Percentiles rank a stretch among this genome's conserved stretches.
These are phyloP conservation scores for Canavalia ensiformis DNA, from an alignment of 306 rosid genomes.

Conservation along the genomic window DNA sequence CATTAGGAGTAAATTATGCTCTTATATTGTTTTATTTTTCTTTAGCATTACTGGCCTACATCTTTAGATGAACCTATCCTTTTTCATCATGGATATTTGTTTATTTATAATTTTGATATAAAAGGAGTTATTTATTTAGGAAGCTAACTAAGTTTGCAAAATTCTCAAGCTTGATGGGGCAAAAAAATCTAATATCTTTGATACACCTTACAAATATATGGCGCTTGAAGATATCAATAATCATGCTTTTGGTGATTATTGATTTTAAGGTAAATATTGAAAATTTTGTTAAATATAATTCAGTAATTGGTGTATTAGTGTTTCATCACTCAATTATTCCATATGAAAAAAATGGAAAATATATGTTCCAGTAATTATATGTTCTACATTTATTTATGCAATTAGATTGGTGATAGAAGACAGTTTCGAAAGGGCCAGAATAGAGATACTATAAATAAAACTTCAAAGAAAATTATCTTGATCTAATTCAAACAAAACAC, in stretches of 20 bases:
- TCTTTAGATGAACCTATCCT: neutral
- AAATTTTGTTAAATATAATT: too few species aligned
- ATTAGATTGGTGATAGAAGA: too few species aligned
- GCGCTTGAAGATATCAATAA: conserved; percentile 53
- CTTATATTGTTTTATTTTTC: conserved; percentile 10
- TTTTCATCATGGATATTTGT: conserved; percentile 8
- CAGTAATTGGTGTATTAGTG: too few species aligned
- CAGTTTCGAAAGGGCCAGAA: too few species aligned
- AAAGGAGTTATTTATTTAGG: conserved; percentile 33
- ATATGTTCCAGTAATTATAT: too few species aligned
- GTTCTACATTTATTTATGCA: too few species aligned
- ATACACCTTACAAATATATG: conserved; percentile 40
- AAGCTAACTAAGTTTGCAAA: conserved; percentile 21
- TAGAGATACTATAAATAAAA: too few species aligned
- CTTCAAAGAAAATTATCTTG: too few species aligned
- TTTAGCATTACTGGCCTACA: neutral
- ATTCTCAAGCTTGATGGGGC: conserved; percentile 47
- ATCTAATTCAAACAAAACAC: too few species aligned
- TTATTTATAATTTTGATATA: conserved; percentile 31
- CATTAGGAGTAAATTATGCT: neutral
- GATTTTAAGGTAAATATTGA: too few species aligned
- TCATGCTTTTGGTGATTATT: conserved; percentile 10
- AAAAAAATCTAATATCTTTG: conserved; percentile 45
- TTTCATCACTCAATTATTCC: too few species aligned
- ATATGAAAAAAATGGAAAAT: too few species aligned